Evolutionary conservation across 1,284 basidiomycete species (phyloP).

Genomic region (Butyriboletus regius): DNA sequence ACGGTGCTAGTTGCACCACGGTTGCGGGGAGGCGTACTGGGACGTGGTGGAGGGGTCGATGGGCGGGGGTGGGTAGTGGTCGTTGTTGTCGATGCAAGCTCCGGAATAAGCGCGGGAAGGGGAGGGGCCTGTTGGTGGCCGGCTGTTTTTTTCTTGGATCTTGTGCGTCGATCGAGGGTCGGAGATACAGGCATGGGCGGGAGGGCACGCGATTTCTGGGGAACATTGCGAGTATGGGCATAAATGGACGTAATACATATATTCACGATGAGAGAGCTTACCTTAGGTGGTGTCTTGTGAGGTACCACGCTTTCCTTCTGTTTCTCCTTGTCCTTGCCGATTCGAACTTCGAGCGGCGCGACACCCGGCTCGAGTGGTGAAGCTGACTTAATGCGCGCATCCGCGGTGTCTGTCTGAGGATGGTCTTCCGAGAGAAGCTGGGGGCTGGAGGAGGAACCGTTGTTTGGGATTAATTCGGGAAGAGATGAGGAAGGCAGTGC

Average conservation of each 20-base stretch:
- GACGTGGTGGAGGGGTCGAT: conserved; percentile 28
- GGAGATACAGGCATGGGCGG: conserved; percentile 48
- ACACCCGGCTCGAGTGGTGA: conserved; percentile 15
- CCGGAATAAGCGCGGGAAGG: conserved; percentile 27
- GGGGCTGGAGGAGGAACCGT: conserved; percentile 64
- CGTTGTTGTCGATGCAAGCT: background rate
- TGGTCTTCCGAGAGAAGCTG: conserved; percentile 37
- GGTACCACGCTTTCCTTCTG: conserved; percentile 7
- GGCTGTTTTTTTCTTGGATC: conserved; percentile 31
- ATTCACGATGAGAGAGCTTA: background rate
- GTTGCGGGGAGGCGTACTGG: conserved; percentile 30
- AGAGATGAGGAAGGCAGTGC: conserved; percentile 35
- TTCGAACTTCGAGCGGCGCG: conserved; percentile 5
- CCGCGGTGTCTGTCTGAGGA: conserved; percentile 14
- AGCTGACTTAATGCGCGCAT: conserved; percentile 15
- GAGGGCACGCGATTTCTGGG: conserved; percentile 32
- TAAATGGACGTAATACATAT: background rate
- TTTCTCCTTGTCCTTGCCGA: conserved; percentile 16
- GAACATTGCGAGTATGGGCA: conserved; percentile 4
- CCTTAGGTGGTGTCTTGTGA: conserved; percentile 28
- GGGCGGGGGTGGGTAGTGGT: conserved; percentile 25
- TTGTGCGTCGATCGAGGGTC: conserved; percentile 37
- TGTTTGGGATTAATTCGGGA: conserved; percentile 56
- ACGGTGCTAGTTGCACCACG: conserved; percentile 20
- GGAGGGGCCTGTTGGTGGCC: conserved; percentile 23